Percentiles rank a stretch among this genome's conserved stretches.
phyloP scores from a whole-genome alignment of 257 asterid species.

The Vinca minor region DNA sequence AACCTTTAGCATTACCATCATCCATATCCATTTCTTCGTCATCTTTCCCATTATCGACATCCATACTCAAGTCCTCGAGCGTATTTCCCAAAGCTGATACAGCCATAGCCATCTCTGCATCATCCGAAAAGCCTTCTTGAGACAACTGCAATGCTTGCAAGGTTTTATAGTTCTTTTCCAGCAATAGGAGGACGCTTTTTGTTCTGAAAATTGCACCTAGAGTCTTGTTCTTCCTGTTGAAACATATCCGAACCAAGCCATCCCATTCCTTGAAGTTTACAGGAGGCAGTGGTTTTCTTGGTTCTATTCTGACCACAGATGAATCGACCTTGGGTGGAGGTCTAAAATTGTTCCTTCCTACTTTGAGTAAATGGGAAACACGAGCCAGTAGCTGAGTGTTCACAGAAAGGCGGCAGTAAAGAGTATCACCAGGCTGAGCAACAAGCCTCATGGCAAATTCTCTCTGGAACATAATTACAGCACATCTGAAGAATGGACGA shows the following conservation, averaged over 20 bases:
- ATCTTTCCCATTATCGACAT: constrained; percentile 42
- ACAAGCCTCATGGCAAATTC: constrained; percentile 97
- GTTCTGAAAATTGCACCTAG: constrained; percentile 72
- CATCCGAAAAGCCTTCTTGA: constrained; percentile 38
- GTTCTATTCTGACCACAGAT: constrained; percentile 89
- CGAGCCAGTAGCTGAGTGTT: constrained; percentile 79
- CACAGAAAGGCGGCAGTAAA: constrained; percentile 90
- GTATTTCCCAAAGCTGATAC: constrained; percentile 69
- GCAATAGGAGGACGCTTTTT: constrained; percentile 52
- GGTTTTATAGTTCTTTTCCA: constrained; percentile 84
- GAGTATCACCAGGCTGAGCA: constrained; percentile 87
- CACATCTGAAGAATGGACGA: constrained; percentile 85
- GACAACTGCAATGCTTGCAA: constrained; percentile 64
- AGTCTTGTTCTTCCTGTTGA: constrained; percentile 79
- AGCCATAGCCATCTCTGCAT: constrained; percentile 40
- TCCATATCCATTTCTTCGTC: constrained; percentile 63
- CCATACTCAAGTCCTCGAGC: constrained; percentile 61
- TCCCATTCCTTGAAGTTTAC: constrained; percentile 97
- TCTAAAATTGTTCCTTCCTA: constrained; percentile 87
- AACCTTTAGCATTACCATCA: too few relatives aligned
- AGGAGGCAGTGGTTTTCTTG: constrained; percentile 67
- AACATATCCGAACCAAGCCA: constrained; percentile 88
- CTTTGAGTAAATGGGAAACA: constrained; percentile 77
- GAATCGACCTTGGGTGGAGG: constrained; percentile 98
- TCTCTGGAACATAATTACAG: constrained; percentile 88